These are phyloP conservation scores for Alnus glutinosa DNA, from an alignment of 306 rosid genomes.

Conservation along the genomic window DNA sequence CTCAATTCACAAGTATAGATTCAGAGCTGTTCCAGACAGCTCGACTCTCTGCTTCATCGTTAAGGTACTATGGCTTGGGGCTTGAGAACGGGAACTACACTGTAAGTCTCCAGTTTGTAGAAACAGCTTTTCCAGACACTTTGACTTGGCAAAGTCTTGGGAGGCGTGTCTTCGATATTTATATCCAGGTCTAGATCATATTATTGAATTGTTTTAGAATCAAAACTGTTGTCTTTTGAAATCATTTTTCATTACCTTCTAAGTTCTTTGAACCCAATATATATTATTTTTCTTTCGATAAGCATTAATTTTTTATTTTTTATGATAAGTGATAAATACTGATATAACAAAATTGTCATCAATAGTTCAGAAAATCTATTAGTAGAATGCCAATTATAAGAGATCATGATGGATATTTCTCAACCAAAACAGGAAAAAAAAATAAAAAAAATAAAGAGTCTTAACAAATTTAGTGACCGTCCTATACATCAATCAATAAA, in stretches of 20 bases:
- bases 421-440: too few species aligned
- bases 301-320: too few species aligned
- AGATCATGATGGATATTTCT: too few species aligned
- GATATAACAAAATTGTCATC: too few species aligned
- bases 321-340: too few species aligned
- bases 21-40: constrained; percentile 66
- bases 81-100: constrained; percentile 67
- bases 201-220: neutral
- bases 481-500: too few species aligned
- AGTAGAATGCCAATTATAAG: too few species aligned
- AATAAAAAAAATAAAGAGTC: too few species aligned
- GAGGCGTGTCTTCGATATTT: constrained; percentile 68
- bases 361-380: too few species aligned
- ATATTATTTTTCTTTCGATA: too few species aligned
- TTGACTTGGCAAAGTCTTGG: constrained; percentile 65
- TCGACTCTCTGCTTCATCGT: constrained; percentile 72
- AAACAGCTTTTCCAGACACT: constrained; percentile 43
- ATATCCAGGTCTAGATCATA: constrained; percentile 58
- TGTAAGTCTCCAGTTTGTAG: constrained; percentile 66
- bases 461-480: too few species aligned
- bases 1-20: constrained; percentile 46
- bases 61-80: constrained; percentile 80
- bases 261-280: neutral
- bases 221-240: neutral
- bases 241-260: neutral